Base-by-base conservation (phyloP, 257 asterid species). In the Sherardia arvensis region DNA sequence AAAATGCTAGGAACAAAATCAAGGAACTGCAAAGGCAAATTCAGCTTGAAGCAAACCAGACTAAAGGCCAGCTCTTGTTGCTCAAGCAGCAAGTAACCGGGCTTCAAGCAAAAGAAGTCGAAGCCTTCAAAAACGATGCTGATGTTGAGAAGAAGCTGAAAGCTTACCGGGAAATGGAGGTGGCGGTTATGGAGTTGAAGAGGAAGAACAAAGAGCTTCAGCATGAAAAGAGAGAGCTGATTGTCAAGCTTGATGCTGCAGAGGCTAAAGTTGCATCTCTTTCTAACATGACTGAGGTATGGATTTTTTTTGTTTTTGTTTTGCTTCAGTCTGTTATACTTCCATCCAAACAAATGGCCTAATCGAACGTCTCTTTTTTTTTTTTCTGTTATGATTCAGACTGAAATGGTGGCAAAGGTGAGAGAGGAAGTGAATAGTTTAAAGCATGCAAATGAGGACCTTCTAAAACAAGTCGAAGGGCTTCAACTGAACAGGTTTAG, bases 401-500 rank as follows among this genome's bases (percentile, higher is more conserved):
- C 77, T 56, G 99, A 89, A 69, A 81, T 85, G 95, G 97, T 84
- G 20, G 91, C 94, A 1, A 79, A 81, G 60, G 89, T 83, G 21
- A 79, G 94, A 74, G 96, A 87, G 71, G 99, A 92, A 71, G 85
- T 80, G 9, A 76, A 77, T 59, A 80, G 74, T 40, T 59, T 93
- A 72, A 79, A 87, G 47, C 96, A 85, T 60, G 69, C 85, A 32
- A 93, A 90, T 23, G 99, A 90, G 65, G 97, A 90, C 73, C 95
- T 93, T 4, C 78, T 76, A 21, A 93, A 85, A 74, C 99, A 90
- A 78, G 97, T 93, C 18, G 99, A 93, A 79, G 96, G 95, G 28
- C 97, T 93, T 69, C 99, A 93, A 69, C 86, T 87, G 92, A 93
- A 90, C 71, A 80, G 99, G 64, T 93, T 93, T 77, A 85, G 94